Base-by-base conservation (phyloP, 139 green algal genomes). In the Chlorella vulgaris region DNA sequence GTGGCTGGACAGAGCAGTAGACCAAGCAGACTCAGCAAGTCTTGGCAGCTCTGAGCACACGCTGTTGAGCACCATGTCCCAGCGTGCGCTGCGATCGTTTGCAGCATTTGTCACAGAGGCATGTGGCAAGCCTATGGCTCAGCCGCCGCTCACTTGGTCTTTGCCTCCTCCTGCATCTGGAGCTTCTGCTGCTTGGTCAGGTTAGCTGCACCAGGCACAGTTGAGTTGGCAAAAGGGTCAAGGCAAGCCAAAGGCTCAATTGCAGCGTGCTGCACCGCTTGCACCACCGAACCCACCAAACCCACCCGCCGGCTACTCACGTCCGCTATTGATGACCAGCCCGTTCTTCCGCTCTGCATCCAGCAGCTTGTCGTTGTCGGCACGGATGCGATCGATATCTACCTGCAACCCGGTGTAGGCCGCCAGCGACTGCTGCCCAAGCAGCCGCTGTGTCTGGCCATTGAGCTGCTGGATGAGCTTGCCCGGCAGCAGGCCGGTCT, bases 391-490 rank as follows among this genome's bases (percentile, higher is more conserved):
- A 77, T 98, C 94, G 40, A 98, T 87, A 81, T 98, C 93, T 55
- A 89, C 81, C 69, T 83, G 81, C n/a, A 89, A 69, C 18, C 85
- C 85, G 1, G 85, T 89, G 76, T 84, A 86, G 33, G 85, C 92
- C 75, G 88, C 91, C 39, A 98, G 63, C 7, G 89, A 95, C 73
- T 98, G 95, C 83, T 98, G 93, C 7, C 94, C 95, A 29, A 97
- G 86, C 21, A 98, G 79, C 0, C 95, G 86, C 81, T 98, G 94
- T 7, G 94, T 97, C 67, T 97, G 93, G 36, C 93, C 92, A 81
- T 96, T 95, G 7, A 98, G 85, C 86, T 98, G 95, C 84, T 97
- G 93, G 28, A 97, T 95, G 4, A 95, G 42, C 83, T 98, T 98
- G 43, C 95, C 94, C 4, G 95, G 93, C 40, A 98, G 86, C 58